These are phyloP conservation scores for Linum tenue DNA, from an alignment of 345 rosid genomes.

Conservation along the genomic window DNA sequence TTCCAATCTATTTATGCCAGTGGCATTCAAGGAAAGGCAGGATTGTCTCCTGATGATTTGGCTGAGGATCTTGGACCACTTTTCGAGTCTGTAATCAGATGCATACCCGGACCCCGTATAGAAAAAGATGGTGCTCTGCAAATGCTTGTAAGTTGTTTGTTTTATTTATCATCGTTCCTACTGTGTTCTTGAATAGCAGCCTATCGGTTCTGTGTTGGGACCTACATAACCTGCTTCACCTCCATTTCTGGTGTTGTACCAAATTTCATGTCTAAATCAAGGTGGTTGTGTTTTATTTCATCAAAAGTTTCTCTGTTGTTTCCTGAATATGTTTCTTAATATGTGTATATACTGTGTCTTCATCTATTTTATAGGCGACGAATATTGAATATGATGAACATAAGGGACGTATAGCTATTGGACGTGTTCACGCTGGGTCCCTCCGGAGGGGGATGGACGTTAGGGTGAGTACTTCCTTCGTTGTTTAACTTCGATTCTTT, in stretches of 20 bases:
- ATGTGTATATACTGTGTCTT: not conserved
- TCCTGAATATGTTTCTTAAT: not conserved
- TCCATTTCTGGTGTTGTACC: not conserved
- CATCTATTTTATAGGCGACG: slow-evolving; percentile 47
- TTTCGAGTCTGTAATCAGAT: slow-evolving; percentile 79
- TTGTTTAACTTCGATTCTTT: not conserved
- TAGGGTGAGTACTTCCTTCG: slow-evolving; percentile 39
- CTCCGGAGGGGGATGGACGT: slow-evolving; percentile 84
- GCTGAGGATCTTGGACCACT: slow-evolving; percentile 91
- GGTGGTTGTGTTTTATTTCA: not conserved
- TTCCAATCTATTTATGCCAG: slow-evolving; percentile 93
- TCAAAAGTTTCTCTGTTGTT: not conserved
- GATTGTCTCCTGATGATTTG: slow-evolving; percentile 76
- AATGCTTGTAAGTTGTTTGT: slow-evolving; percentile 70
- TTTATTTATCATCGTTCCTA: not conserved
- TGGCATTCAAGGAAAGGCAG: slow-evolving; percentile 90
- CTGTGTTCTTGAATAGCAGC: not conserved
- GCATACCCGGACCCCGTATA: slow-evolving; percentile 91
- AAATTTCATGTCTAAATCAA: not conserved
- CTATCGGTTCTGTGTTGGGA: not conserved
- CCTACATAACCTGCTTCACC: not conserved
- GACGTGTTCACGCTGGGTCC: slow-evolving; percentile 85
- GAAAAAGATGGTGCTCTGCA: slow-evolving; percentile 90
- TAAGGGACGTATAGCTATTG: slow-evolving; percentile 96
- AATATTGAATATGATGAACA: slow-evolving; percentile 92